Evolutionary conservation across 2,329 filamentous ascomycete species (phyloP), one percentile per base, ranked within the genome.

Genomic region (Microdochium nivale): DNA sequence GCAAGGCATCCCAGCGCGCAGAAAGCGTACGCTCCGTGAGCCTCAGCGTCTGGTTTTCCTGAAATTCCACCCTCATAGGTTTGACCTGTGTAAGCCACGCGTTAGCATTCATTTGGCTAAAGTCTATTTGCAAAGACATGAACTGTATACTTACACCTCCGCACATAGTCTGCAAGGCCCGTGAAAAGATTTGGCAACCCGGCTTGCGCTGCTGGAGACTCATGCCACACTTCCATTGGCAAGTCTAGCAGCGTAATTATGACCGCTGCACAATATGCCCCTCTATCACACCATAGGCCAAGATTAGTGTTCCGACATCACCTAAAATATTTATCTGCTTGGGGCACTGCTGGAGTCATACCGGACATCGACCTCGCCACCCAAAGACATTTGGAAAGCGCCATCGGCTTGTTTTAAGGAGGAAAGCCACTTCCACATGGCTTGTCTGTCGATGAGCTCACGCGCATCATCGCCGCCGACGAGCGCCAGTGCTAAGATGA

Each of bases 1-100:
- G 88, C 86, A 51, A 99, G 79, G 69, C 89, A 95, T 51, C 87
- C 94, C 53, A 99, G 74, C 52, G 88, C 91, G 70, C 92, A 96
- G 70, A 97, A 97, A 25, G 92, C 89, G 72, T 97, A 99, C 57
- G 90, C 94, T 55, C 94, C 94, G 70, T 99, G 94, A 51, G 92
- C 94, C 76, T 99, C 94, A 56, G 87, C 84, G 54, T 86, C 86
- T 50, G 91, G 94, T 56, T 86, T 85, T 52, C 83, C 87, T 57
- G 88, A 91, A 59, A 99, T 90, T 48, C 94, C 94, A 57, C 94
- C 94, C 73, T 99, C 94, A 68, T 87, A 96, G 11, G 89, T 95
- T 77, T 97, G 92, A 66, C 88, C 87, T 90, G 57, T 55, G 52
- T 7, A 44, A 19, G 40, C 19, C 21, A 30, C 27, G 51, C 49